Conservation (phyloP, 202 grass and related monocot species). For the Schoenoplectus tabernaemontani region DNA sequence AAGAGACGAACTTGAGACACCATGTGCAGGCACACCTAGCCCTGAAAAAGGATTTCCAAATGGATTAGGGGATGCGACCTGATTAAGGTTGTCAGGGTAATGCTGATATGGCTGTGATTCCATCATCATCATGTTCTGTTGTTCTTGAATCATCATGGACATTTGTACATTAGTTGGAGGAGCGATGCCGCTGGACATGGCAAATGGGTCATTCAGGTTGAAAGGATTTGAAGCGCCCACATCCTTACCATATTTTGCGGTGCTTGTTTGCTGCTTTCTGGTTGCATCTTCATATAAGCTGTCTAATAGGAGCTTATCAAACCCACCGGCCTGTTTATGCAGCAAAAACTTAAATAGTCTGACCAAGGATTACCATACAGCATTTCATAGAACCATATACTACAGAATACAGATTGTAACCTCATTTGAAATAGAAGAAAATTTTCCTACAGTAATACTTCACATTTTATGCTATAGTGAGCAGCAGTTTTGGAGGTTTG, state of each 20-base stretch:
- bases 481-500: background rate
- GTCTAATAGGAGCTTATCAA: conserved; percentile 61
- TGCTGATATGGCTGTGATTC: conserved; percentile 29
- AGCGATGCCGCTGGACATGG: conserved; percentile 38
- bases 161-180: conserved; percentile 63
- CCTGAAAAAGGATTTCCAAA: conserved; percentile 45
- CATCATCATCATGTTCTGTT: conserved; percentile 42
- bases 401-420: background rate
- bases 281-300: conserved; percentile 57
- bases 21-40: background rate
- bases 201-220: conserved; percentile 44
- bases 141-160: conserved; percentile 45
- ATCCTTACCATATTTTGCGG: conserved; percentile 11
- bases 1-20: background rate
- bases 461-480: background rate
- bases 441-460: background rate
- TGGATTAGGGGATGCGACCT: conserved; percentile 34
- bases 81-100: conserved; percentile 5
- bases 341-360: background rate
- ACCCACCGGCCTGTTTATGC: conserved; percentile 45
- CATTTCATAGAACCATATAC: no score
- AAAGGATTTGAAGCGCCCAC: background rate
- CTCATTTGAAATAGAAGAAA: background rate
- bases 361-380: background rate
- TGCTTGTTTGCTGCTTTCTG: conserved; percentile 30